Evolutionary conservation across 805 yeast species (phyloP), one percentile per base, ranked within the genome.

Genomic region (Debaryomyces maramus): DNA sequence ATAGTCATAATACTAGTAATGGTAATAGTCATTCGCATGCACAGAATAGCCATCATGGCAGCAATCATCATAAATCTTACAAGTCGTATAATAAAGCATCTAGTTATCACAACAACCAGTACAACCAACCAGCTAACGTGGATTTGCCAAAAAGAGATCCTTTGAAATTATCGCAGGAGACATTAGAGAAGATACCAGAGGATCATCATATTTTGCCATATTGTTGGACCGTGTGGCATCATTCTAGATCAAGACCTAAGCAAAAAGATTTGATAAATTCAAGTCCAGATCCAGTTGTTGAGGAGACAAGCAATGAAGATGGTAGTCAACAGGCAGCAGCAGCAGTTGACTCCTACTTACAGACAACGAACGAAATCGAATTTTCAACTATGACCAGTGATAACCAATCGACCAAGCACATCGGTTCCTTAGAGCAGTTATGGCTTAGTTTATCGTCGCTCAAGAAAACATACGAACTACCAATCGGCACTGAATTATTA

Each of bases 181-280:
- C 63, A 5, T 51, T 67, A 32, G 39, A 40, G 20, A 38, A 32
- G n/a, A 51, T 55, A 9, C 63, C 66, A 6, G 44, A 39, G 13
- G 47, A 53, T 27, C 69, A 67, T 47, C 75, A 72, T 47, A 55
- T 63, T 8, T 58, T 73, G 42, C 72, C 73, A 13, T 72, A 70
- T 51, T 65, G 75, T 50, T 73, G 79, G 79, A 65, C 74, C 21
- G 56, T 72, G 44, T 73, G 79, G 79, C 65, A 68, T 50, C 78
- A 73, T 47, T 60, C 66, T 16, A 48, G 77, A 40, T 46, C 49
- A 28, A 60, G 56, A 38, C 43, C 37, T 20, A 49, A 45, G 44
- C 51, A 48, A 40, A 48, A 48, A 32, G 46, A 49, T 50, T 10
- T 24, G 13, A 5, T 8, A 13, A 16, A 13, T 7, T n/a, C 11